phyloP scores from a whole-genome alignment of 2,329 filamentous ascomycete species.

The Metarhizium sp. region DNA sequence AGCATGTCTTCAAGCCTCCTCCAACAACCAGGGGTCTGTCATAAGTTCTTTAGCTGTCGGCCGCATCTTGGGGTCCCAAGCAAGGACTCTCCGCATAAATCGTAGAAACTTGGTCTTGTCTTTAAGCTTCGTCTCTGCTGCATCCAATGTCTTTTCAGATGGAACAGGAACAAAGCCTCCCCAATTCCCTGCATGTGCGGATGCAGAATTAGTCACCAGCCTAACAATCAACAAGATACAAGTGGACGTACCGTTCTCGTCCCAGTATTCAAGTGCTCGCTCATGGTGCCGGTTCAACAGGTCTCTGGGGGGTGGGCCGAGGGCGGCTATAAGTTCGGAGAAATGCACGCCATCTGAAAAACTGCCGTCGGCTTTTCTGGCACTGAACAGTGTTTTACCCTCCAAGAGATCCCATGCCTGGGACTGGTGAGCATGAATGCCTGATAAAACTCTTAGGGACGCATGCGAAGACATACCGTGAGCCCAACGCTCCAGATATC shows the following conservation, averaged over 20 bases:
- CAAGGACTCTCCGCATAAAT: constrained; percentile 14
- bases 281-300: constrained; percentile 9
- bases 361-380: constrained; percentile 11
- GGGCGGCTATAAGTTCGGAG: constrained; percentile 14
- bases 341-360: constrained; percentile 15
- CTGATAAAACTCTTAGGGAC: too few relatives aligned
- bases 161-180: constrained; percentile 13
- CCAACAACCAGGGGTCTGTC: constrained; percentile 14
- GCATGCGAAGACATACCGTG: constrained; percentile 6
- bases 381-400: constrained; percentile 11
- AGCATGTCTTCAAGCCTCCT: neutral
- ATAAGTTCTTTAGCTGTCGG: constrained; percentile 16
- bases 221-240: neutral
- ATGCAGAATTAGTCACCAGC: neutral
- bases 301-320: constrained; percentile 13
- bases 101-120: constrained; percentile 11
- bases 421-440: neutral
- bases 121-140: constrained; percentile 10
- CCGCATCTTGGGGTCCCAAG: constrained; percentile 12
- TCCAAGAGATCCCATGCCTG: constrained; percentile 17
- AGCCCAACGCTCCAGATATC: constrained; percentile 21
- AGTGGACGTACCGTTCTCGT: constrained; percentile 12
- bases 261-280: constrained; percentile 13
- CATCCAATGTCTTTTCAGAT: constrained; percentile 9
- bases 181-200: constrained; percentile 11